Conservation (phyloP, 345 rosid species). For the Eucalyptus dawsonii region DNA sequence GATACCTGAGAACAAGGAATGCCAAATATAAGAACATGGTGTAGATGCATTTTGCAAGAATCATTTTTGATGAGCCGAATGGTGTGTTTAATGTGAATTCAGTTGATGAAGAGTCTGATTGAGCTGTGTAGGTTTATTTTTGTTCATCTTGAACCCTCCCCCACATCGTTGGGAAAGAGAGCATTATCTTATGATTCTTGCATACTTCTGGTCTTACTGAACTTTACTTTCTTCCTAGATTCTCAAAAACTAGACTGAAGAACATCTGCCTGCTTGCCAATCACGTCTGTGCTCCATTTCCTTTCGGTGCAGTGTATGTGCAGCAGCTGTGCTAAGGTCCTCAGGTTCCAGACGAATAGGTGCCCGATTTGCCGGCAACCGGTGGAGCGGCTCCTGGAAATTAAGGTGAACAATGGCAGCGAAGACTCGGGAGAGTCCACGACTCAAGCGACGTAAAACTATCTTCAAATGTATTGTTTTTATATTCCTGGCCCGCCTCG, state of each 20-base stretch:
- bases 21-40: background rate
- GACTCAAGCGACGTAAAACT: background rate
- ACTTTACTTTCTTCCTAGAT: background rate
- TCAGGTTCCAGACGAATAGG: constrained; percentile 27
- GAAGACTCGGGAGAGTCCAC: constrained; percentile 1
- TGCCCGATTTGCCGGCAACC: constrained; percentile 55
- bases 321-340: constrained; percentile 36
- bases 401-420: constrained; percentile 26
- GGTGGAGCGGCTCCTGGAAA: constrained; percentile 32
- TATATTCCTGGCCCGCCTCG: background rate
- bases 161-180: background rate
- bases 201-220: too few species aligned
- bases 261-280: background rate
- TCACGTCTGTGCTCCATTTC: background rate
- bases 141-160: background rate
- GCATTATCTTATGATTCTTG: background rate
- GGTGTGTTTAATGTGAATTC: background rate
- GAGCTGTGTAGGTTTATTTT: background rate
- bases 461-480: background rate
- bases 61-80: background rate
- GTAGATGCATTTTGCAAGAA: background rate
- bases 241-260: background rate
- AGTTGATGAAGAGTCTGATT: background rate
- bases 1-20: background rate
- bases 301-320: constrained; percentile 38